Conservation (phyloP, 257 asterid species). For the Thymus quinquecostatus region DNA sequence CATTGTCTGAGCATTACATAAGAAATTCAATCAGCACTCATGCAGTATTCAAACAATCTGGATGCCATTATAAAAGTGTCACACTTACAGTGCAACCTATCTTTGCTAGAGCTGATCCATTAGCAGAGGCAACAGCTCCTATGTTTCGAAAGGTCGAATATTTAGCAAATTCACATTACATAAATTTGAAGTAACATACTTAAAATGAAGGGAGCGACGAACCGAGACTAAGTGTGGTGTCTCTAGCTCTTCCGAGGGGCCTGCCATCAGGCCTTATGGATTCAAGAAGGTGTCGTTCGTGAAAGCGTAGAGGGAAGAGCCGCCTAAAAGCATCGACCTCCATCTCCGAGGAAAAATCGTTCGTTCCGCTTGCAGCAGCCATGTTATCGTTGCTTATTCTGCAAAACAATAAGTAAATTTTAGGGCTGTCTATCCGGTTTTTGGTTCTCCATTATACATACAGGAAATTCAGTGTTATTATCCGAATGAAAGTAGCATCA, state of each 20-base stretch:
- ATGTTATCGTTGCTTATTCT: conserved; percentile 34
- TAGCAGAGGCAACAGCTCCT: conserved; percentile 93
- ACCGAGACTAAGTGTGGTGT: conserved; percentile 82
- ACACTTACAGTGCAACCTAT: conserved; percentile 89
- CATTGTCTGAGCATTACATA: conserved; percentile 64
- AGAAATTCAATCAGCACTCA: background rate
- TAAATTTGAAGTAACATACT: conserved; percentile 5
- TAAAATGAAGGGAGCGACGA: conserved; percentile 23
- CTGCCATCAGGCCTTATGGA: conserved; percentile 90
- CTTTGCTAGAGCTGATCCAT: conserved; percentile 92
- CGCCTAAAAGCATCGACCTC: conserved; percentile 89
- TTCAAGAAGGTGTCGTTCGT: conserved; percentile 76
- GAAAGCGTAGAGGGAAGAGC: conserved; percentile 81
- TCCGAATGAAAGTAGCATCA: background rate
- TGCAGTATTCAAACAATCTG: conserved; percentile 20
- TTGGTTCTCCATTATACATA: no score
- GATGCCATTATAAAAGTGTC: background rate
- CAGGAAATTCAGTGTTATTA: background rate
- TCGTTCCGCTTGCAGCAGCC: conserved; percentile 42
- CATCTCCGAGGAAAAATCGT: conserved; percentile 79
- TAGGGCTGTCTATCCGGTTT: no score
- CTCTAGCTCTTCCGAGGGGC: conserved; percentile 78
- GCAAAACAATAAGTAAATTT: no score
- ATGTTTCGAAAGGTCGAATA: conserved; percentile 7
- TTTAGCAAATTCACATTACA: background rate